Base-by-base conservation (phyloP, 352 stramenopile species). In the Phytophthora hybrid region DNA sequence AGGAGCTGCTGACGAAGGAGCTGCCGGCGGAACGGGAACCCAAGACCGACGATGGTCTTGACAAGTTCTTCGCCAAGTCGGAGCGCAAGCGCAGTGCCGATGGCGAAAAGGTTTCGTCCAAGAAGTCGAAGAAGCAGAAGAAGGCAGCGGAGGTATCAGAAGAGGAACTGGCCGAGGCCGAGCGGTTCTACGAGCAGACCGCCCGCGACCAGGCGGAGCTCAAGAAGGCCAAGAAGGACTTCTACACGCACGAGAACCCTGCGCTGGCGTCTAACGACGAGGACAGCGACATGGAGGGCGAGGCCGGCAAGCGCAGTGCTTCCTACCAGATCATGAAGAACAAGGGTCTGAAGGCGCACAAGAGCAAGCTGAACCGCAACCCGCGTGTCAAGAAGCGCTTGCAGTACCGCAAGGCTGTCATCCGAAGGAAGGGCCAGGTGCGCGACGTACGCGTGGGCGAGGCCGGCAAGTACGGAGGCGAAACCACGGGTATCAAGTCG, bases 311-410 rank as follows among this genome's bases (percentile, higher is more conserved):
- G 74, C 88, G 97, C 73, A 94, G 94, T 49, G 97, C 97, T 49
- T 93, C 90, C 59, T 96, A 97, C 70, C 86, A 97, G 66, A 99
- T 99, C 60, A 94, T 99, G 71, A 99, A 99, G 82, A 99, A 99
- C 83, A 93, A 97, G 73, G 98, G 98, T 9, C 86, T 99, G 61
- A 98, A 98, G 69, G 88, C 98, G 29, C 97, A 99, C 89, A 99
- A 99, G 83, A 97, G 89, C 82, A 99, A 99, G 80, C 85, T 99
- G 63, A 99, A 99, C 83, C 91, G 98, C 51, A 99, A 99, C 79
- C 98, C 98, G 58, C 94, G 98, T 71, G 94, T 99, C 59, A 99
- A 99, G 92, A 99, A 99, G 79, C 88, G 98, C 62, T 79, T 99
- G 77, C 94, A 99, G 79, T 99, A 98, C 86, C 89, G 95, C 66